Conservation (phyloP, 805 yeast genomes). For the Candida manassasensis region DNA sequence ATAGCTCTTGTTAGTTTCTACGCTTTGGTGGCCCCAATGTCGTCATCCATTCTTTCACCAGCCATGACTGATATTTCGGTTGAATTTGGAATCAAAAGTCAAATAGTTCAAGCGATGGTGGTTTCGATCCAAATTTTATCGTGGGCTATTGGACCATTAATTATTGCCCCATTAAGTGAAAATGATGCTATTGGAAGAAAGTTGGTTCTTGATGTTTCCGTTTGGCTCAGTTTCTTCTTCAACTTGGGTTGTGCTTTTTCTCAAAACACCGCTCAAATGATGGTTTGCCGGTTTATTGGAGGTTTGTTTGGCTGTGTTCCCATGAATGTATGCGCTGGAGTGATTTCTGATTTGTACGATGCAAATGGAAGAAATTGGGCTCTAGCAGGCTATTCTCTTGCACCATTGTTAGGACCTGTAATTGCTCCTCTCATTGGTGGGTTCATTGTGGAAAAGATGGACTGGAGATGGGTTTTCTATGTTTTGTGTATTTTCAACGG, state of each 20-base stretch:
- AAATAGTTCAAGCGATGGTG: constrained; percentile 23
- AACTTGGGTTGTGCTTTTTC: constrained; percentile 36
- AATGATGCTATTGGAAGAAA: constrained; percentile 33
- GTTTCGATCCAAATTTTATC: constrained; percentile 35
- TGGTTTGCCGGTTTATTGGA: constrained; percentile 29
- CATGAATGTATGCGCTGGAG: constrained; percentile 36
- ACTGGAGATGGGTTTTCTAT: constrained; percentile 37
- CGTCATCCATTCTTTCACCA: constrained; percentile 37
- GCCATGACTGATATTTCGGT: constrained; percentile 25
- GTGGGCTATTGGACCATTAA: constrained; percentile 37
- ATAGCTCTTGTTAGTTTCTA: constrained; percentile 29
- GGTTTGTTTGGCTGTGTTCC: constrained; percentile 38
- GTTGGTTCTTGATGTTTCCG: constrained; percentile 26
- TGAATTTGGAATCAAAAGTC: constrained; percentile 25
- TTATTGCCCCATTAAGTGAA: constrained; percentile 38
- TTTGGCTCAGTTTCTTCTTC: constrained; percentile 31
- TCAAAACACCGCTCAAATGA: constrained; percentile 27
- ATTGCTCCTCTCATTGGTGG: constrained; percentile 36
- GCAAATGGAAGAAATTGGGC: constrained; percentile 29
- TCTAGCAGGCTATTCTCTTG: constrained; percentile 32
- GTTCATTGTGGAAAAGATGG: constrained; percentile 24
- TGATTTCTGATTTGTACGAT: constrained; percentile 32
- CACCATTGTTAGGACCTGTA: constrained; percentile 37
- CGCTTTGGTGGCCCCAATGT: constrained; percentile 37
- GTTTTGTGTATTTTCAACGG: constrained; percentile 33